Evolutionary conservation across 768 basidiomycete species (phyloP).

Genomic region (Lepiota venenata): DNA sequence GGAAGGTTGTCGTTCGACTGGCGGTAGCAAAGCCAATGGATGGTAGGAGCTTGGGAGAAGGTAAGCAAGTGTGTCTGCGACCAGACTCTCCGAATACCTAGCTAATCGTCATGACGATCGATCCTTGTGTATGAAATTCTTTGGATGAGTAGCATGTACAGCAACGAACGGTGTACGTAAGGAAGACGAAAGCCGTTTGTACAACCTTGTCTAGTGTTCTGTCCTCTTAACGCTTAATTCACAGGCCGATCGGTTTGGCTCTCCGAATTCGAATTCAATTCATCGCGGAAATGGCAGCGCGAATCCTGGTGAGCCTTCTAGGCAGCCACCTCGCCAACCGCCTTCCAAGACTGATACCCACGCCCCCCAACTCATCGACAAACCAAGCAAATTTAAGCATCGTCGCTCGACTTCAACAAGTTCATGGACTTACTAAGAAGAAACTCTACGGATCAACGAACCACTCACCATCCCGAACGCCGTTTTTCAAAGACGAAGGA

Average conservation of each 20-base stretch:
- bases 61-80: neutral
- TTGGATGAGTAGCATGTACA: slow-evolving; percentile 4
- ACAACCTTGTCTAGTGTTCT: neutral
- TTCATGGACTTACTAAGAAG: slow-evolving; percentile 70
- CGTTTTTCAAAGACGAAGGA: slow-evolving; percentile 54
- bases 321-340: neutral
- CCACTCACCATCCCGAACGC: slow-evolving; percentile 40
- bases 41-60: neutral
- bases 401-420: slow-evolving; percentile 60
- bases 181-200: neutral
- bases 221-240: slow-evolving; percentile 2
- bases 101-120: slow-evolving; percentile 11
- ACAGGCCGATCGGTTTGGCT: slow-evolving; percentile 11
- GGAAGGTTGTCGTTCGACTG: slow-evolving; percentile 1
- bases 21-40: neutral
- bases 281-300: neutral
- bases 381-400: slow-evolving; percentile 34
- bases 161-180: slow-evolving; percentile 12
- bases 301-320: neutral
- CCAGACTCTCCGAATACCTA: neutral
- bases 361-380: neutral
- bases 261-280: slow-evolving; percentile 6
- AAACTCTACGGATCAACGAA: slow-evolving; percentile 47
- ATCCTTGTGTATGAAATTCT: slow-evolving; percentile 5
- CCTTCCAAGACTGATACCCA: neutral